Base-by-base conservation (phyloP, 2,329 filamentous ascomycete species). In the Elsinoe fawcettii region DNA sequence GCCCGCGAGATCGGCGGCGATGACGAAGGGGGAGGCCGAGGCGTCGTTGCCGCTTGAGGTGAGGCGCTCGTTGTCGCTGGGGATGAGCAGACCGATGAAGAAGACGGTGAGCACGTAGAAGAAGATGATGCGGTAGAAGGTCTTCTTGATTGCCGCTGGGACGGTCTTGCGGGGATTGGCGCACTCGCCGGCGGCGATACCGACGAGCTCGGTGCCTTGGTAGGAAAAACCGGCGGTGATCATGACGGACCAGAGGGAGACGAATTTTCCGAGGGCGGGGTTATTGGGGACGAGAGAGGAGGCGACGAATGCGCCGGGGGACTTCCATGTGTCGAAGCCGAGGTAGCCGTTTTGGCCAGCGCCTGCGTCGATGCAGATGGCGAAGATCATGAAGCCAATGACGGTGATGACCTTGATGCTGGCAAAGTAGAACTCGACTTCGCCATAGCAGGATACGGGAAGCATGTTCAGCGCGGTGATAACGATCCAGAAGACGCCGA, bases 11-110 rank as follows among this genome's bases (percentile, higher is more conserved):
- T 80, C 71, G 59, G 83, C 82, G 22, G 81, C 80, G 62, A 88
- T 80, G 59, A 88, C 84, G 64, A 87, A 87, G 0, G 85, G 86
- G 0, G 80, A 83, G 3, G 79, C 76, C 5, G 78, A 76, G 41
- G 73, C 74, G 60, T 72, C 68, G 53, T 70, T 71, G 49, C 64
- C 66, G 39, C 65, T 69, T 18, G 64, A 68, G 25, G 76, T 66
- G 5, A 77, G 70, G 51, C 63, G 56, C 4, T 62, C 46, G 60
- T 71, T 69, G 63, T 69, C 63, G 58, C 66, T 67, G 5, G 68
- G 69, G 7, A 70, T 62, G n/a, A 71, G 59, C 6, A 70, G 60
- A 11, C 69, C 69, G 34, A 71, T 66, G 61, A 70, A 68, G 59
- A 70, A 66, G 58, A 71, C 62, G 14, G 66, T 67, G 18, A 69